Base-by-base conservation (phyloP, 441 rosid genomes). In the Syzygium malaccense region DNA sequence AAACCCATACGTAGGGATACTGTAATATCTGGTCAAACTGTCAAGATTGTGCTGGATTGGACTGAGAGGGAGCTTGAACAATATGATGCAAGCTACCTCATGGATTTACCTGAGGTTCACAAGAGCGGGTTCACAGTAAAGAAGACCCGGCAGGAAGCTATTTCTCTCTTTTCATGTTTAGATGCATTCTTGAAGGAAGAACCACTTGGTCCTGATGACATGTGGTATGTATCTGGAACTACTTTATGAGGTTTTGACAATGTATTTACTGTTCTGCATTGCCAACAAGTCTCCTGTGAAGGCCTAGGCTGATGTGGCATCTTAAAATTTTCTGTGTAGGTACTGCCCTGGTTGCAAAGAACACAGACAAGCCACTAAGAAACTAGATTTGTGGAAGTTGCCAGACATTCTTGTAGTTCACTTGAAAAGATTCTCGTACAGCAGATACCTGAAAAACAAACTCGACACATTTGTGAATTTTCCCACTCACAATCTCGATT, bases 131-230 rank as follows among this genome's bases (percentile, higher is more conserved):
- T 92, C 89, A 89, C 89, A 23, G 91, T 86, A 28, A 94, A 94
- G 91, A 94, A 93, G 88, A 87, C 93, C 80, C 93, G 91, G 89
- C 93, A 95, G 89, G 97, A 95, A 90, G 92, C 93, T 56, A 91
- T 93, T 86, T 93, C 96, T 45, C 88, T 95, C 87, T 94, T 93
- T 92, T 94, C 96, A 19, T 94, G 97, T 88, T 92, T 95, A 91
- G 97, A 94, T 89, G 94, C 94, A 11, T 94, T 95, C 91, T 83
- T 95, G 95, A 93, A 91, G 86, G 97, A 95, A 92, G 97, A 94
- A 89, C 97, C 97, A n/a, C 92, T 94, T 3, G 96, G 96, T 53
- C 95, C 96, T 87, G 96, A 95, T 88, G 96, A 94, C 87, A 95
- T 94, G 97, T 95, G 97, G 97, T 94, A 92, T 80, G 89, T 88